A percentile compares a stretch with the other conserved stretches of the same genome.
Evolutionary conservation across 192 early-diverging fungal genomes (phyloP).

Genomic region (Podila horticola): DNA sequence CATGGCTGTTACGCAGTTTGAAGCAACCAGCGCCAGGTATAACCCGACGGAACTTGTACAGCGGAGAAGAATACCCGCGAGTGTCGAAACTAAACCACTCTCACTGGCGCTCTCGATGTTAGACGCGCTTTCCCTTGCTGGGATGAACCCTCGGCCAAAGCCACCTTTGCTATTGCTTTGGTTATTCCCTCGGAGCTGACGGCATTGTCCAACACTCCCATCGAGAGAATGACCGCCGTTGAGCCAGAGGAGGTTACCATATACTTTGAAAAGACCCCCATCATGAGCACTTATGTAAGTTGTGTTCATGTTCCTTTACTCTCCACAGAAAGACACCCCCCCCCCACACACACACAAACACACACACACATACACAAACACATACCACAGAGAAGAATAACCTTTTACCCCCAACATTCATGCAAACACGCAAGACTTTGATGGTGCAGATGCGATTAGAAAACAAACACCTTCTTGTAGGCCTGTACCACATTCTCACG

Average conservation of each 20-base stretch:
- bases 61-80: no score
- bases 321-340: neutral
- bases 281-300: conserved; percentile 86
- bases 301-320: neutral
- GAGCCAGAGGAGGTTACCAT: conserved; percentile 64
- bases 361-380: no score
- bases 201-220: conserved; percentile 83
- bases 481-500: no score
- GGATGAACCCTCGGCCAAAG: conserved; percentile 85
- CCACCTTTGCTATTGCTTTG: conserved; percentile 78
- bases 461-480: no score
- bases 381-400: no score
- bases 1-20: conserved; percentile 85
- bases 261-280: conserved; percentile 75
- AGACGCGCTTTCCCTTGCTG: conserved; percentile 80
- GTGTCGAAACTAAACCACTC: no score
- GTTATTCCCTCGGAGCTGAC: conserved; percentile 64
- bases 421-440: no score
- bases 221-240: conserved; percentile 60
- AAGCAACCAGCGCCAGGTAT: conserved; percentile 50
- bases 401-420: no score
- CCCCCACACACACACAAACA: neutral
- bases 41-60: no score
- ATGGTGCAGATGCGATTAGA: no score
- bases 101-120: conserved; percentile 52